phyloP scores from a whole-genome alignment of 192 early-diverging fungal genomes.

The Mortierella alpina region DNA sequence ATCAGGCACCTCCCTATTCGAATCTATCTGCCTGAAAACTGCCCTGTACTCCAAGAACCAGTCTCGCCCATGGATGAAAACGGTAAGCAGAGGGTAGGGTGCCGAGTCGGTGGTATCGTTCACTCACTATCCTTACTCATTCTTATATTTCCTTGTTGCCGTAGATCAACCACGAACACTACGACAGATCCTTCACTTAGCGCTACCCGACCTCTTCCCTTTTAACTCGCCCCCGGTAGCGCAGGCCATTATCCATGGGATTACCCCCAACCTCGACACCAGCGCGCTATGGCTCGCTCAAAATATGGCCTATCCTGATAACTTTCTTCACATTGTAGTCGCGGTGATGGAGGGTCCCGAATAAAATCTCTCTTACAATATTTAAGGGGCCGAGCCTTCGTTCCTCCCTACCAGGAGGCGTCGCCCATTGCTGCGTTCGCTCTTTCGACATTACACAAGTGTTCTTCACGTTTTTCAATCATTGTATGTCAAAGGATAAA shows the following conservation, averaged over 20 bases:
- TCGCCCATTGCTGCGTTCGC: no score
- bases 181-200: conserved; percentile 59
- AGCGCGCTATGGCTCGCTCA: conserved; percentile 77
- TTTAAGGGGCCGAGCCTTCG: no score
- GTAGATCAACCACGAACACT: conserved; percentile 44
- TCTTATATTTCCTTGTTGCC: conserved; percentile 1
- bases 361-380: no score
- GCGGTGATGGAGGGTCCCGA: no score
- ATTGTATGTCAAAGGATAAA: no score
- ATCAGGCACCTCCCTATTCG: conserved; percentile 65
- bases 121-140: not conserved
- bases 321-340: conserved; percentile 84
- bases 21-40: conserved; percentile 64
- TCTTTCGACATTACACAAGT: no score
- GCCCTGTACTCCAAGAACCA: conserved; percentile 69
- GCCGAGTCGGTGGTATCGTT: not conserved
- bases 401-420: no score
- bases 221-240: conserved; percentile 32
- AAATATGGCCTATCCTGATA: conserved; percentile 80
- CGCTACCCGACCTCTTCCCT: conserved; percentile 57
- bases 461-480: no score
- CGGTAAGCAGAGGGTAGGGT: conserved; percentile 36
- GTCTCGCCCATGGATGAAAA: conserved; percentile 57
- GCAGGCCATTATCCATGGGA: conserved; percentile 74
- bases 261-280: conserved; percentile 68